phyloP scores from a whole-genome alignment of 495 filamentous ascomycete genomes.

The Penicillium longicatenatum region DNA sequence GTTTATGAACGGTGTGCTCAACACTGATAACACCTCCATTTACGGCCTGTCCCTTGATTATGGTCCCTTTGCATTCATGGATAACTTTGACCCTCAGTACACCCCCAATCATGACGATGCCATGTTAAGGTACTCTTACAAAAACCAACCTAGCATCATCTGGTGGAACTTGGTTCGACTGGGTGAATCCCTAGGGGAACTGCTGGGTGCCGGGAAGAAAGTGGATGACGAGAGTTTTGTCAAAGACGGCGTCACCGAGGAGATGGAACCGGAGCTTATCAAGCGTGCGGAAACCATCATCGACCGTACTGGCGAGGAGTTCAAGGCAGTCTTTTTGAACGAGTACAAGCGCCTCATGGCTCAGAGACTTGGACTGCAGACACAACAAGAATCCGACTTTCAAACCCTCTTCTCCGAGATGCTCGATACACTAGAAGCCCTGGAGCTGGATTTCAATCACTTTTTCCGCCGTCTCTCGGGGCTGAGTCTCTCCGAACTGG shows the following conservation, averaged over 20 bases:
- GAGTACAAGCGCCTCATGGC: slow-evolving; percentile 88
- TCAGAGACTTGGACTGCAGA: slow-evolving; percentile 71
- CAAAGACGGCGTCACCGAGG: slow-evolving; percentile 67
- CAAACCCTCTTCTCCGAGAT: slow-evolving; percentile 72
- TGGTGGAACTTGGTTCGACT: slow-evolving; percentile 98
- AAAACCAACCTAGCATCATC: slow-evolving; percentile 91
- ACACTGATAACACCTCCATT: slow-evolving; percentile 95
- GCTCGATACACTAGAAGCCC: slow-evolving; percentile 76
- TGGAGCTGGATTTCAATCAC: slow-evolving; percentile 87
- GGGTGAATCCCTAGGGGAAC: slow-evolving; percentile 87
- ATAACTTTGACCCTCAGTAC: slow-evolving; percentile 91
- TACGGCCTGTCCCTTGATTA: slow-evolving; percentile 89
- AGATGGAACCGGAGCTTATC: slow-evolving; percentile 66
- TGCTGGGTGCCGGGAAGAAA: slow-evolving; percentile 69
- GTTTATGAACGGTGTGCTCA: slow-evolving; percentile 96
- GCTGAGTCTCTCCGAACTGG: slow-evolving; percentile 57
- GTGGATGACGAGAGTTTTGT: slow-evolving; percentile 73
- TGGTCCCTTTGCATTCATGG: slow-evolving; percentile 94
- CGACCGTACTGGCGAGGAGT: slow-evolving; percentile 75
- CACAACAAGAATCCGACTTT: slow-evolving; percentile 69
- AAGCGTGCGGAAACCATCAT: slow-evolving; percentile 83
- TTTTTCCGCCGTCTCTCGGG: slow-evolving; percentile 78
- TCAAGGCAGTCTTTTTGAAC: slow-evolving; percentile 76
- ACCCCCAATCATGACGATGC: slow-evolving; percentile 97
- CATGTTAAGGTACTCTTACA: slow-evolving; percentile 83